Evolutionary conservation across 73 alveolate species (phyloP), one percentile per base, ranked within the genome.

Genomic region (Paramecium biaurelia): DNA sequence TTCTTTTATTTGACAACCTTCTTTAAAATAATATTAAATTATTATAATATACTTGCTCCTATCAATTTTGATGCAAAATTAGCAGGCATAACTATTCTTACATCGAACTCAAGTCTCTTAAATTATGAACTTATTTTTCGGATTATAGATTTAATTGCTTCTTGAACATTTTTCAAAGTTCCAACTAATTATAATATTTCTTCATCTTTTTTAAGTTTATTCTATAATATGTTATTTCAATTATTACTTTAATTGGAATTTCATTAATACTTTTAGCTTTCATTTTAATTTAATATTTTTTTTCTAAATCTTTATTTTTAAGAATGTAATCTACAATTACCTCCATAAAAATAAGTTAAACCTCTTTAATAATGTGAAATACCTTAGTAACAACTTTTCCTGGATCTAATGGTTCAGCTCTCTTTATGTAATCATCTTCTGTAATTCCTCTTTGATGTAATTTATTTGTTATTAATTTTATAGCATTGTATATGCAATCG

Each of bases 1-100:
- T 20, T 89, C 94, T 70, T 53, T 89, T 47, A 89, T 89, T 82
- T 57, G 57, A 26, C 93, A 87, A 30, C 93, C 93, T 23, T 79
- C 93, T 57, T 86, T 26, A 26, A 86, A 74, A n/a, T 18, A 28
- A 14, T 28, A 2, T 4, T 5, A 15, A 74, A 15, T 74, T 7
- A 30, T n/a, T 2, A 53, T 53, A n/a, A 53, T 53, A 18, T 74
- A 74, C 87, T 79, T 5, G 90, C 90, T 79, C 90, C 76, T 11
- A 43, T 79, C 53, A 79, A 43, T 79, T 79, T 79, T 5, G 89
- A 79, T 38, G 90, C 89, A 76, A 43, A 79, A 23, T 26, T 42
- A 11, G 34, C 26, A 6, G 90, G 90, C 74, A 79, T 79, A 7
- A 79, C 90, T 18, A 79, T 28, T 34, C 28, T 79, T 1, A 79